Percentiles rank a stretch among this genome's conserved stretches.
Conservation (phyloP, 2,329 filamentous ascomycete genomes). For the Fusarium anthophilum region DNA sequence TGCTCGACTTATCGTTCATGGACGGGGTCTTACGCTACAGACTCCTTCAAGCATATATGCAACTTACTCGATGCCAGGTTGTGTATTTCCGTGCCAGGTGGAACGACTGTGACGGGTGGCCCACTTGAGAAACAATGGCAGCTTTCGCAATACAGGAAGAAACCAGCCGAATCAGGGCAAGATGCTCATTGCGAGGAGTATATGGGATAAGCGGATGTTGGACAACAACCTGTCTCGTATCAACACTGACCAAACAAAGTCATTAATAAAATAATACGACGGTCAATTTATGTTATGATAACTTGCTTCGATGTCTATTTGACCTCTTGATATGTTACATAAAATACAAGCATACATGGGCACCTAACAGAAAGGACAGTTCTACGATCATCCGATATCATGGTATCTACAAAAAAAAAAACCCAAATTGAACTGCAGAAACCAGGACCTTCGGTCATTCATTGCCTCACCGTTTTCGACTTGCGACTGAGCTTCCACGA, state of each 20-base stretch:
- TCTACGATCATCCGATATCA: not conserved
- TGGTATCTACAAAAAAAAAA: not conserved
- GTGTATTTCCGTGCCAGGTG: not conserved
- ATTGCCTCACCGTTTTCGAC: slow-evolving; percentile 30
- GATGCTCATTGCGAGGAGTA: not conserved
- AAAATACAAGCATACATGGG: slow-evolving; percentile 40
- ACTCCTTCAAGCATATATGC: not conserved
- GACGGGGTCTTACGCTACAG: not conserved
- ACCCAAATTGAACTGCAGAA: not conserved
- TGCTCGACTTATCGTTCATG: not conserved
- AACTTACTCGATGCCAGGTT: not conserved
- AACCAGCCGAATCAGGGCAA: not conserved
- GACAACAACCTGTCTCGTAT: fast-evolving
- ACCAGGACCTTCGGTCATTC: not conserved
- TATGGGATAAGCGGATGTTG: not conserved
- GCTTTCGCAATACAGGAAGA: not conserved
- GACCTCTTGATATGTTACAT: not conserved
- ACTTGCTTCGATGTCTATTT: not conserved
- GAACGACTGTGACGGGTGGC: not conserved
- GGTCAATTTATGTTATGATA: not conserved
- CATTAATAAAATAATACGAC: not conserved
- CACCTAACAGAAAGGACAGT: slow-evolving; percentile 51
- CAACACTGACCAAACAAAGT: not conserved
- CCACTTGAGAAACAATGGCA: not conserved
- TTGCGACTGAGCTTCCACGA: slow-evolving; percentile 36